Conservation (phyloP, 2,329 filamentous ascomycete genomes). For the Aureobasidium sp. region DNA sequence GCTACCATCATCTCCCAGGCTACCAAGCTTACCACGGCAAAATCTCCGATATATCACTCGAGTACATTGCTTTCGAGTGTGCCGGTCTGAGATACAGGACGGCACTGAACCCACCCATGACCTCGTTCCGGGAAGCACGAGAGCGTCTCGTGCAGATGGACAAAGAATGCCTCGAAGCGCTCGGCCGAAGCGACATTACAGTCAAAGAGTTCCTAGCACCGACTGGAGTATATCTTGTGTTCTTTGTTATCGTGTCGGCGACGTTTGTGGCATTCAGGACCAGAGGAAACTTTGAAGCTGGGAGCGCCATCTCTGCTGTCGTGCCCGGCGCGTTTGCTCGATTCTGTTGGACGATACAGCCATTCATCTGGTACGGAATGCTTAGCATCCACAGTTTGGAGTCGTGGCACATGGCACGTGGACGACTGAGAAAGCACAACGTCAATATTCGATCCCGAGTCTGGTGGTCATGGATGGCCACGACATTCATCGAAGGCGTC, state of each 20-base stretch:
- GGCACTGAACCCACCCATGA: slow-evolving; percentile 61
- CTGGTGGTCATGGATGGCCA: slow-evolving; percentile 49
- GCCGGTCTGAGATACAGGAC: slow-evolving; percentile 46
- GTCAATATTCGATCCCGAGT: slow-evolving; percentile 39
- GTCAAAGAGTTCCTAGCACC: slow-evolving; percentile 47
- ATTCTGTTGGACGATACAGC: slow-evolving; percentile 52
- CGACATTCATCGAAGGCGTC: slow-evolving; percentile 46
- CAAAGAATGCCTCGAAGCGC: slow-evolving; percentile 46
- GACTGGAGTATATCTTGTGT: slow-evolving; percentile 42
- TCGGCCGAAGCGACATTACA: slow-evolving; percentile 52
- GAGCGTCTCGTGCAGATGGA: slow-evolving; percentile 67
- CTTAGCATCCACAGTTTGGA: slow-evolving; percentile 59
- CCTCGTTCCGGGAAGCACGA: slow-evolving; percentile 58
- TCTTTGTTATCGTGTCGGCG: slow-evolving; percentile 48
- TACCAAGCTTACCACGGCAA: slow-evolving; percentile 48
- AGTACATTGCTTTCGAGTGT: slow-evolving; percentile 53
- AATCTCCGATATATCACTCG: slow-evolving; percentile 58
- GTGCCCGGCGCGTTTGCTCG: slow-evolving; percentile 49
- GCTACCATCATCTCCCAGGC: slow-evolving; percentile 54
- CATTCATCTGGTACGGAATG: slow-evolving; percentile 50
- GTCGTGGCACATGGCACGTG: slow-evolving; percentile 39
- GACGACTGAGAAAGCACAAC: slow-evolving; percentile 43
- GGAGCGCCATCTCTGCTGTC: slow-evolving; percentile 31
- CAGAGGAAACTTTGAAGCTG: slow-evolving; percentile 46
- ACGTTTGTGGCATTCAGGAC: slow-evolving; percentile 46